Evolutionary conservation across 1,284 basidiomycete species (phyloP).

Genomic region (Sphagnurus paluster): DNA sequence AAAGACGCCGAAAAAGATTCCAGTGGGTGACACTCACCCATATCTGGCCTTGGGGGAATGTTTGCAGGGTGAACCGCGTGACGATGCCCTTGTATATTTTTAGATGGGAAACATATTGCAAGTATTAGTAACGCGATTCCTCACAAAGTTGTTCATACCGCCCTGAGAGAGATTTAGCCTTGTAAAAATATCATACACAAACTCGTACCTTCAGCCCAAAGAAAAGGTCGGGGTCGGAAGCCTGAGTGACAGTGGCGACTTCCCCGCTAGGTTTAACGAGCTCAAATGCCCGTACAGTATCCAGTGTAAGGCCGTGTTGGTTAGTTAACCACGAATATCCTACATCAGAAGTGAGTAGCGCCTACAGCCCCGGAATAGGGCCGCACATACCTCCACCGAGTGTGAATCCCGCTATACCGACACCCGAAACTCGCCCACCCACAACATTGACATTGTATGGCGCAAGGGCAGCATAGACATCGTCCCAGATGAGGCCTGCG

Average conservation of each 20-base stretch:
- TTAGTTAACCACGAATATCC: constrained; percentile 58
- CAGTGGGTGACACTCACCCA: constrained; percentile 45
- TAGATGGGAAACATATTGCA: neutral
- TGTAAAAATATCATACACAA: neutral
- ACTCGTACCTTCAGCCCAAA: constrained; percentile 43
- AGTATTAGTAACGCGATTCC: constrained; percentile 18
- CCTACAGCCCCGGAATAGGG: neutral
- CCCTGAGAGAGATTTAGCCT: constrained; percentile 35
- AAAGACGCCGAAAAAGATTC: neutral
- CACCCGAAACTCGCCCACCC: constrained; percentile 52
- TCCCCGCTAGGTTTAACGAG: constrained; percentile 49
- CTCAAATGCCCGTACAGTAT: constrained; percentile 47
- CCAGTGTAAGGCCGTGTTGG: constrained; percentile 50
- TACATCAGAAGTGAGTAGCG: constrained; percentile 16
- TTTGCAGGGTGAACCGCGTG: constrained; percentile 54
- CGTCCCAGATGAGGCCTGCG: constrained; percentile 56
- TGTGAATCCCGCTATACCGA: constrained; percentile 55
- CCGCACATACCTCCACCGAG: constrained; percentile 51
- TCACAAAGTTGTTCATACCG: constrained; percentile 60
- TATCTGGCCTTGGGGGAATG: constrained; percentile 53
- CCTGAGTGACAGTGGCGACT: constrained; percentile 31
- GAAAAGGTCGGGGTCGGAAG: constrained; percentile 40
- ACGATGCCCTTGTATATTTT: constrained; percentile 53
- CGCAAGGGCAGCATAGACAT: constrained; percentile 51
- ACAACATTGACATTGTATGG: constrained; percentile 48